Percentiles rank a stretch among this genome's conserved stretches.
Conservation (phyloP, 331 rosid species). For the Pyrus hybrid region DNA sequence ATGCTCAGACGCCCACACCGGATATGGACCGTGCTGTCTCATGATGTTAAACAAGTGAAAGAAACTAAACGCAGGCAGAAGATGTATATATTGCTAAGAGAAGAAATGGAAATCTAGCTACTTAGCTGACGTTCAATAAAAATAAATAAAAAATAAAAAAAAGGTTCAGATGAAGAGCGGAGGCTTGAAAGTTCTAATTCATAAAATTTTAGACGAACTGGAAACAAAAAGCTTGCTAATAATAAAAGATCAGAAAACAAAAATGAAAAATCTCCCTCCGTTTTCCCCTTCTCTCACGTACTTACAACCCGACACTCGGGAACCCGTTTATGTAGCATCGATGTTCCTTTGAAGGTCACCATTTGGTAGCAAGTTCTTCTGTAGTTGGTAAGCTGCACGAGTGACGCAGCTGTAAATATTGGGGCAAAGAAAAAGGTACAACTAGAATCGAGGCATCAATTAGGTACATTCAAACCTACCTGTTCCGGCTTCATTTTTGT, state of each 20-base stretch:
- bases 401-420: neutral
- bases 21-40: no score
- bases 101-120: neutral
- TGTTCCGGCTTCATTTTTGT: conserved; percentile 62
- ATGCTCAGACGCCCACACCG: no score
- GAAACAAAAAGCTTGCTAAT: conserved; percentile 18
- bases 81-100: no score
- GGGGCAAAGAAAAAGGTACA: neutral
- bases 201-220: conserved; percentile 10
- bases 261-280: neutral
- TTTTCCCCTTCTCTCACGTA: neutral
- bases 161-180: conserved; percentile 10
- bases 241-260: neutral
- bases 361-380: conserved; percentile 73
- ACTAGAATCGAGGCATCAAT: neutral
- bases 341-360: conserved; percentile 81
- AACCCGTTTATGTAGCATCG: conserved; percentile 77
- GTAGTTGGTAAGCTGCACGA: conserved; percentile 37
- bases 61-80: no score
- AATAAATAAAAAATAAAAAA: neutral
- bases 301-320: conserved; percentile 48
- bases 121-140: neutral
- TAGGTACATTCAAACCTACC: conserved; percentile 24
- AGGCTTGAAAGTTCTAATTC: conserved; percentile 18
- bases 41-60: no score